A percentile compares a stretch with the other conserved stretches of the same genome.
These are phyloP conservation scores for Xylaria polymorpha DNA, from an alignment of 2,329 filamentous ascomycete species.

Conservation along the genomic window DNA sequence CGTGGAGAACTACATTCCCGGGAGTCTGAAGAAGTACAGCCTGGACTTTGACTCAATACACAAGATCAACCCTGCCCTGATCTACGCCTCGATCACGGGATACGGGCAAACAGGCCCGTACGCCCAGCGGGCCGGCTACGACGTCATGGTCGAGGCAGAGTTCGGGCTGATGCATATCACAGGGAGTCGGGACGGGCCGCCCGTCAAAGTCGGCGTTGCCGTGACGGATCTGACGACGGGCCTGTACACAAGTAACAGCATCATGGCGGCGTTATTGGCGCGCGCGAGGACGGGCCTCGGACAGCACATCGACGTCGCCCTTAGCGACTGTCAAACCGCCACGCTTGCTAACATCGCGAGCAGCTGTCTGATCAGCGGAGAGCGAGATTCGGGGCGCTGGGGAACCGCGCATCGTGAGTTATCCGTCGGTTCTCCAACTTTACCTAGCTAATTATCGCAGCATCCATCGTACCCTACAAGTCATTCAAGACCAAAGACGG, in stretches of 20 bases:
- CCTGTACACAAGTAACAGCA: constrained; percentile 92
- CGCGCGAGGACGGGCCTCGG: constrained; percentile 80
- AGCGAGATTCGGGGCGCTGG: constrained; percentile 91
- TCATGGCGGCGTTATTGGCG: constrained; percentile 91
- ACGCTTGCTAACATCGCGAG: constrained; percentile 96
- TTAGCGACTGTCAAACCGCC: constrained; percentile 95
- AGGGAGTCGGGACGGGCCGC: constrained; percentile 84
- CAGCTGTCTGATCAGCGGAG: constrained; percentile 86
- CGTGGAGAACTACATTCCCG: constrained; percentile 96
- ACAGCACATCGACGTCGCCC: constrained; percentile 89
- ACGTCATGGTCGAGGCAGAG: constrained; percentile 99
- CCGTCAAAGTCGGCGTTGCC: constrained; percentile 96
- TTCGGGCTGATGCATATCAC: constrained; percentile 99
- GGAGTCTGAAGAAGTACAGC: constrained; percentile 86
- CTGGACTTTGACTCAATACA: constrained; percentile 88
- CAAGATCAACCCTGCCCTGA: constrained; percentile 83
- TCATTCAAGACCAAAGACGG: constrained; percentile 81
- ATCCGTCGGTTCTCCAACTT: no score
- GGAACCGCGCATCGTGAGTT: constrained; percentile 89
- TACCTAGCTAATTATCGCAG: constrained; percentile 56
- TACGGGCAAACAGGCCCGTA: constrained; percentile 97
- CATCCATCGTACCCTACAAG: constrained; percentile 96
- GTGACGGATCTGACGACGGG: constrained; percentile 97
- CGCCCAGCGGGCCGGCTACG: constrained; percentile 87
- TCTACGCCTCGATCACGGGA: constrained; percentile 96